These are phyloP conservation scores for Cnidoscolus chayamansa DNA, from an alignment of 441 rosid species.

Conservation along the genomic window DNA sequence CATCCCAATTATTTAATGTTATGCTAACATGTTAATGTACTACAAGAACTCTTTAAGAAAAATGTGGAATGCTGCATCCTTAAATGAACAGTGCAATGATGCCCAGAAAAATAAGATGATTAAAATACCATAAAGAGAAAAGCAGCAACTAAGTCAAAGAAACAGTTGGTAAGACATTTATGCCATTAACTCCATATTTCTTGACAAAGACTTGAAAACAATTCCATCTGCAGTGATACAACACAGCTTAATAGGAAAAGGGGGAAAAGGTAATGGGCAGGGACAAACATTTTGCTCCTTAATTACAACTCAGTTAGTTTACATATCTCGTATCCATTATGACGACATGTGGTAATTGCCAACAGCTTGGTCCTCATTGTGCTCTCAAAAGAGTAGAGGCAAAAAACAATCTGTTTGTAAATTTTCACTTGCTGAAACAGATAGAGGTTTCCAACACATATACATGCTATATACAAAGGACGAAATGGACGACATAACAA, in stretches of 20 bases:
- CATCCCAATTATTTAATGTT: not conserved
- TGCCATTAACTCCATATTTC: not conserved
- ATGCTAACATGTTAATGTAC: not conserved
- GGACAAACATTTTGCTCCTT: too few species aligned
- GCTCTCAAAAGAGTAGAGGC: not conserved
- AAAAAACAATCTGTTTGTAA: not conserved
- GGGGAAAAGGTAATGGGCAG: too few species aligned
- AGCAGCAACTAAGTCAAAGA: not conserved
- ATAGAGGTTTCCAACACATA: not conserved
- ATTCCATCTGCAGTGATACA: not conserved
- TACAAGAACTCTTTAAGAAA: not conserved
- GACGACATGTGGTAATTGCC: not conserved
- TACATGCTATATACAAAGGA: not conserved
- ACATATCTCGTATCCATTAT: not conserved
- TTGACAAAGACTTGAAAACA: not conserved
- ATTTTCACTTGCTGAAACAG: not conserved
- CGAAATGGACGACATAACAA: constrained; percentile 2
- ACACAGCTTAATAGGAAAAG: too few species aligned
- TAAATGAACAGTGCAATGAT: not conserved
- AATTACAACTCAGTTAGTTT: too few species aligned
- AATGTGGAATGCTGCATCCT: not conserved
- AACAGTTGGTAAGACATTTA: not conserved
- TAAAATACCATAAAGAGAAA: not conserved
- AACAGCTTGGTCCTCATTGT: constrained; percentile 4
- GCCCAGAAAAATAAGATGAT: not conserved